phyloP scores from a whole-genome alignment of 768 basidiomycete genomes.

The Suillus lakei region DNA sequence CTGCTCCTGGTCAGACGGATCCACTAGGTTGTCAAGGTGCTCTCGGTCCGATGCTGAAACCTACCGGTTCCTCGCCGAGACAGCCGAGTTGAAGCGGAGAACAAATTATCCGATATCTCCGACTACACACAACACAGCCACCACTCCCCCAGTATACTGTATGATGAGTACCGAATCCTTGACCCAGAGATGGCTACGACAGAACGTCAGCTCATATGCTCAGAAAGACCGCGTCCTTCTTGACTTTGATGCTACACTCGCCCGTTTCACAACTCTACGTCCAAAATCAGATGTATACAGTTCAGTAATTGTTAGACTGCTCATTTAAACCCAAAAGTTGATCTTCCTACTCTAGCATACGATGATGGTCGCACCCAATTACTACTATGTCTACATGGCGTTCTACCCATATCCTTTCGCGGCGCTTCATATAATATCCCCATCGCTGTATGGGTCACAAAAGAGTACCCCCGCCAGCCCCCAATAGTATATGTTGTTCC shows the following conservation, averaged over 20 bases:
- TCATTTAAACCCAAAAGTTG: constrained; percentile 19
- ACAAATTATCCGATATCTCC: neutral
- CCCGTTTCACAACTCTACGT: constrained; percentile 57
- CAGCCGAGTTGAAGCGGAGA: neutral
- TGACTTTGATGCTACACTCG: constrained; percentile 67
- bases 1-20: neutral
- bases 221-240: constrained; percentile 59
- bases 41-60: neutral
- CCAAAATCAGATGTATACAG: constrained; percentile 87
- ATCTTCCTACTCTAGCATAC: constrained; percentile 59
- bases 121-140: neutral
- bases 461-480: constrained; percentile 80
- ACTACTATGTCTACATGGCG: constrained; percentile 88
- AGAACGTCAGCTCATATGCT: constrained; percentile 63
- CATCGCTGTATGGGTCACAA: constrained; percentile 84
- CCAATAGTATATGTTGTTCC: constrained; percentile 94
- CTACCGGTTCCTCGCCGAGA: neutral
- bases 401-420: constrained; percentile 85
- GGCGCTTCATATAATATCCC: constrained; percentile 90
- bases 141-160: neutral
- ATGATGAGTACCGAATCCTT: constrained; percentile 39
- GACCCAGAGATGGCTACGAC: constrained; percentile 65
- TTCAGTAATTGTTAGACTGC: constrained; percentile 32
- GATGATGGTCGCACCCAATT: constrained; percentile 95
- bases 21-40: neutral